These are phyloP conservation scores for Phytophthora foliorum DNA, from an alignment of 352 stramenopile species.

Conservation along the genomic window DNA sequence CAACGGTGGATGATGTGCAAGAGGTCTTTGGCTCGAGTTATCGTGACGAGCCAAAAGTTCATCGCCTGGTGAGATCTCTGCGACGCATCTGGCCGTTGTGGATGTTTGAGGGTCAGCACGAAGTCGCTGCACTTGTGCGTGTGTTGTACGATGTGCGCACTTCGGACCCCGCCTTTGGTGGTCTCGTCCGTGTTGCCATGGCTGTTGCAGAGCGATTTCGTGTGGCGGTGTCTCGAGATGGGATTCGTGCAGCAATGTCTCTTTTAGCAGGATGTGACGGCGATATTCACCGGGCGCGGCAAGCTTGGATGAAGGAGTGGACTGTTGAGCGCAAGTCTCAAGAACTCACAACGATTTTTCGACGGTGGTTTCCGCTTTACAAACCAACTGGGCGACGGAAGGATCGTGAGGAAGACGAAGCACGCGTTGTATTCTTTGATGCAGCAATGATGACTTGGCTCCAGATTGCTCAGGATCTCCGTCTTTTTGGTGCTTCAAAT, in stretches of 20 bases:
- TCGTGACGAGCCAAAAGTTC: constrained; percentile 67
- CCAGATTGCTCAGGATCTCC: constrained; percentile 61
- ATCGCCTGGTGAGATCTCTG: constrained; percentile 66
- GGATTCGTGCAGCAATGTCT: constrained; percentile 51
- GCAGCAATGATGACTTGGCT: constrained; percentile 69
- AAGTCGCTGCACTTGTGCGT: constrained; percentile 66
- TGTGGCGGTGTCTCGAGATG: constrained; percentile 44
- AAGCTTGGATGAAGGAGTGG: constrained; percentile 44
- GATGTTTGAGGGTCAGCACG: constrained; percentile 78
- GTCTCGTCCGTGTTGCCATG: constrained; percentile 69
- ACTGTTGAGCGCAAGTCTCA: constrained; percentile 54
- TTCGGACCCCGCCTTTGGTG: constrained; percentile 69
- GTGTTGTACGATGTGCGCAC: constrained; percentile 71
- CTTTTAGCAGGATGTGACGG: constrained; percentile 47
- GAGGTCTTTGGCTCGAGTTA: constrained; percentile 72
- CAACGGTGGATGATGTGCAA: constrained; percentile 67
- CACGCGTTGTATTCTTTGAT: constrained; percentile 71
- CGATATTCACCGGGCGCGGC: constrained; percentile 43
- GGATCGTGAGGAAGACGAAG: constrained; percentile 19
- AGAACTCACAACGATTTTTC: constrained; percentile 58
- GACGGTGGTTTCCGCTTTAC: constrained; percentile 54
- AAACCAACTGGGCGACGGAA: constrained; percentile 15
- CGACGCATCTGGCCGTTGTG: constrained; percentile 76
- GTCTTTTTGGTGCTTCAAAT: constrained; percentile 34
- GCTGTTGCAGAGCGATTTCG: constrained; percentile 61